Conservation (phyloP, 306 rosid species). For the Prunus mongolica region DNA sequence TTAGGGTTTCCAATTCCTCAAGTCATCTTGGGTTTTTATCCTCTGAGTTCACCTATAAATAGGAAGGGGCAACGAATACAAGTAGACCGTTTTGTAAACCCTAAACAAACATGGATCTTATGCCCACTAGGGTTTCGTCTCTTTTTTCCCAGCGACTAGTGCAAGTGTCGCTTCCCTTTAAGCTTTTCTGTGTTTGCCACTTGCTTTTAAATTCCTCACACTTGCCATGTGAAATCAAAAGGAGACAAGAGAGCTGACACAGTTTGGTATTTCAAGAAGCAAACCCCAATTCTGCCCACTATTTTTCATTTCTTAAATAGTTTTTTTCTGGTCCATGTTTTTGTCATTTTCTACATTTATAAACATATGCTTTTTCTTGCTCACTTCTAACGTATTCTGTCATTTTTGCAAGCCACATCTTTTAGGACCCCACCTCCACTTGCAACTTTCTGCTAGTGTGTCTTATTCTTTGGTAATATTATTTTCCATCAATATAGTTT, state of each 20-base stretch:
- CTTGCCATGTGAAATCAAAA: background rate
- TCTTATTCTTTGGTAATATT: background rate
- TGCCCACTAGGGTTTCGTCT: background rate
- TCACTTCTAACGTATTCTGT: constrained; percentile 1
- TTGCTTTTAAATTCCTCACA: background rate
- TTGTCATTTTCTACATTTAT: background rate
- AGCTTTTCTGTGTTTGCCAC: background rate
- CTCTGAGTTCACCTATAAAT: background rate
- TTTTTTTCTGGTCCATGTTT: background rate
- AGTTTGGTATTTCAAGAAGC: background rate
- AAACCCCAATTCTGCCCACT: background rate
- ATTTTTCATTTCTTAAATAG: background rate
- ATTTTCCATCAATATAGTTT: background rate
- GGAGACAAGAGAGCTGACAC: background rate
- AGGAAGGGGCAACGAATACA: background rate
- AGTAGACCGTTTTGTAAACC: too few species aligned
- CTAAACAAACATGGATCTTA: too few species aligned
- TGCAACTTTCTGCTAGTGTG: background rate
- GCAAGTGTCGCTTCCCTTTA: background rate
- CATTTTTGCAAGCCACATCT: background rate
- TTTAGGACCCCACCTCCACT: background rate
- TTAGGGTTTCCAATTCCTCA: background rate
- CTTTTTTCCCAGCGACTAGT: background rate
- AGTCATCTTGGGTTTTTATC: background rate
- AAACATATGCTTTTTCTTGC: background rate